phyloP scores from a whole-genome alignment of 2,329 filamentous ascomycete species.

The Cadophora luteo-olivacea region DNA sequence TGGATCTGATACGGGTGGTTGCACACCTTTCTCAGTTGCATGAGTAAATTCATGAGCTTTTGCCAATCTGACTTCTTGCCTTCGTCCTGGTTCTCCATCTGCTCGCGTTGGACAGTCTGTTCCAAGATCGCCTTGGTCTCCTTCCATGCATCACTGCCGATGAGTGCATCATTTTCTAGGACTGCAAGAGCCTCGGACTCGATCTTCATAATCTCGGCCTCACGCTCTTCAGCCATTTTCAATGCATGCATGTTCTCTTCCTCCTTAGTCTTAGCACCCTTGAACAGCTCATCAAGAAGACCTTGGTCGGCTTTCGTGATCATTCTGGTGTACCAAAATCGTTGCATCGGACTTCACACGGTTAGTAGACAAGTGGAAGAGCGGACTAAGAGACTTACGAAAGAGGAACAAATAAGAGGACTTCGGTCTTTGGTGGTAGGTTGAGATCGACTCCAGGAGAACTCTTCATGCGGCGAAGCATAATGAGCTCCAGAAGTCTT shows the following conservation, averaged over 20 bases:
- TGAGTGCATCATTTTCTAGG: conserved; percentile 41
- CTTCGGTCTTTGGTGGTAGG: conserved; percentile 62
- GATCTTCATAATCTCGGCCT: conserved; percentile 36
- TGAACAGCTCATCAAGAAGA: conserved; percentile 59
- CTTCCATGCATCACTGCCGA: conserved; percentile 52
- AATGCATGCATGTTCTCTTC: conserved; percentile 45
- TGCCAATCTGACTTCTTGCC: conserved; percentile 50
- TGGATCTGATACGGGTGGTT: conserved; percentile 76
- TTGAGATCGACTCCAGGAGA: conserved; percentile 59
- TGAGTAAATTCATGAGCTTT: conserved; percentile 85
- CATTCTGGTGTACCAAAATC: conserved; percentile 63
- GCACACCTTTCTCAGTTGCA: conserved; percentile 92
- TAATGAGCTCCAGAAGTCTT: conserved; percentile 60
- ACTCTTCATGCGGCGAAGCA: conserved; percentile 64
- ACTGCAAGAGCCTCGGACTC: conserved; percentile 46
- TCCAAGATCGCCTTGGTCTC: conserved; percentile 52
- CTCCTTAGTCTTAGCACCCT: conserved; percentile 52
- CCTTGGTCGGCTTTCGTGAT: conserved; percentile 59
- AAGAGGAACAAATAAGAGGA: conserved; percentile 62
- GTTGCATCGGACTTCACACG: conserved; percentile 54
- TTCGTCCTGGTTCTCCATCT: conserved; percentile 32
- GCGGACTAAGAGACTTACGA: conserved; percentile 42
- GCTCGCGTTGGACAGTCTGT: conserved; percentile 48
- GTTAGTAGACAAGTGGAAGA: neutral
- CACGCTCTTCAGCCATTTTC: conserved; percentile 48